A percentile compares a stretch with the other conserved stretches of the same genome.
Evolutionary conservation across 495 filamentous ascomycete genomes (phyloP).

Genomic region (Neurospora cerealis): DNA sequence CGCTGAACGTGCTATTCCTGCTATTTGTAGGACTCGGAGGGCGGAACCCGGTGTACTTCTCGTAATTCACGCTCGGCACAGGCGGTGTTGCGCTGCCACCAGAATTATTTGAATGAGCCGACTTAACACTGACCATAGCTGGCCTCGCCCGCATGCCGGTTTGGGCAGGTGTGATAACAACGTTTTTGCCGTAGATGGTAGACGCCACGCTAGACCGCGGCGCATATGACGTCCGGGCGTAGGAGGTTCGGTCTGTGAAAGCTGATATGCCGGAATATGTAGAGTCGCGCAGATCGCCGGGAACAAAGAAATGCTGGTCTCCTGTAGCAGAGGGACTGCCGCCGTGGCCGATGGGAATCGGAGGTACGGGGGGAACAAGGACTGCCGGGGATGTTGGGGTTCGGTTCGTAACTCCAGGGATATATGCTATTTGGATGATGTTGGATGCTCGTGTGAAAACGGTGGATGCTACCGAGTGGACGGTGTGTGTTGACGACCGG

Average conservation of each 20-base stretch:
- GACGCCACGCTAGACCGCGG: slow-evolving; percentile 77
- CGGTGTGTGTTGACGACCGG: slow-evolving; percentile 74
- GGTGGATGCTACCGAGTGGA: slow-evolving; percentile 86
- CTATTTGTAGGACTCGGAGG: slow-evolving; percentile 34
- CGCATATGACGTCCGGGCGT: slow-evolving; percentile 54
- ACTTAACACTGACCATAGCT: slow-evolving; percentile 81
- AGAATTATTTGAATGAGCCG: slow-evolving; percentile 38
- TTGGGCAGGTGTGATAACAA: slow-evolving; percentile 73
- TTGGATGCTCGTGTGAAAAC: slow-evolving; percentile 94
- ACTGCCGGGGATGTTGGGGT: slow-evolving; percentile 71
- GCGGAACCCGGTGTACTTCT: slow-evolving; percentile 38
- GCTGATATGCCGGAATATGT: slow-evolving; percentile 57
- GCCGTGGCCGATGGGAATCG: slow-evolving; percentile 62
- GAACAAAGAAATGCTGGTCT: slow-evolving; percentile 91
- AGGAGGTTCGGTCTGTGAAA: slow-evolving; percentile 58
- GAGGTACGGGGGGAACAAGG: slow-evolving; percentile 86
- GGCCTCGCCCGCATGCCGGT: slow-evolving; percentile 78
- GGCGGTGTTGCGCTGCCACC: slow-evolving; percentile 39
- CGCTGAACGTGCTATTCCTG: slow-evolving; percentile 46
- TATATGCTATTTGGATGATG: slow-evolving; percentile 98
- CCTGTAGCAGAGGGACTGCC: slow-evolving; percentile 48
- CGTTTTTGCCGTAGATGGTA: slow-evolving; percentile 83
- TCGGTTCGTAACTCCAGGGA: slow-evolving; percentile 92
- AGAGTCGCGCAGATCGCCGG: slow-evolving; percentile 83
- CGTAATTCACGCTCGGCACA: slow-evolving; percentile 44